Evolutionary conservation across 345 rosid genomes (phyloP).

Genomic region (Arabidopsis suecica): DNA sequence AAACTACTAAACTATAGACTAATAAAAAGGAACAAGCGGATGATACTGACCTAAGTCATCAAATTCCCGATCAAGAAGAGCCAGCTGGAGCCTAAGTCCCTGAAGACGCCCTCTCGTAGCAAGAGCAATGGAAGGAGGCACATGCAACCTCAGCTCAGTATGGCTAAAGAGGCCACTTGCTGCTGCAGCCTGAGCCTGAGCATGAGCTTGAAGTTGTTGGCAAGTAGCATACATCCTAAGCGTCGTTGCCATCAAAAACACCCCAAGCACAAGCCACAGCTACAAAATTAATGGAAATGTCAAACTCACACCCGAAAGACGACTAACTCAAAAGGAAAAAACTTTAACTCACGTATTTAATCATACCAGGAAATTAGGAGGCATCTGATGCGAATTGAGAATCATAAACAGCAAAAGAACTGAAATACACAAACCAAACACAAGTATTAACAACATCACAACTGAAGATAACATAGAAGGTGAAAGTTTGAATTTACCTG

Average conservation of each 20-base stretch:
- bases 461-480: background rate
- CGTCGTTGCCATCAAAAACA: slow-evolving; percentile 87
- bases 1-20: background rate
- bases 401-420: slow-evolving; percentile 93
- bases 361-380: slow-evolving; percentile 89
- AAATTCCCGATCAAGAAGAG: slow-evolving; percentile 94
- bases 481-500: slow-evolving; percentile 55
- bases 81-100: slow-evolving; percentile 95
- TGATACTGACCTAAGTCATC: slow-evolving; percentile 76
- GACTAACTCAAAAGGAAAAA: background rate
- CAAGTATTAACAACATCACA: slow-evolving; percentile 10
- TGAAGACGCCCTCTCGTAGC: slow-evolving; percentile 93
- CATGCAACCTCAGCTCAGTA: slow-evolving; percentile 84
- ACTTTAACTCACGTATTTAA: background rate
- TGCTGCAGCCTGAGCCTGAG: slow-evolving; percentile 88
- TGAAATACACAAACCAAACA: slow-evolving; percentile 44
- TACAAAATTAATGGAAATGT: slow-evolving; percentile 41
- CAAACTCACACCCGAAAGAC: slow-evolving; percentile 25
- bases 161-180: slow-evolving; percentile 86
- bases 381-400: slow-evolving; percentile 91
- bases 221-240: slow-evolving; percentile 95
- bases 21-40: background rate
- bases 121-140: slow-evolving; percentile 91
- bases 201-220: slow-evolving; percentile 95
- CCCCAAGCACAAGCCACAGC: slow-evolving; percentile 95